These are phyloP conservation scores for Inga oerstediana DNA, from an alignment of 306 rosid species.

Conservation along the genomic window DNA sequence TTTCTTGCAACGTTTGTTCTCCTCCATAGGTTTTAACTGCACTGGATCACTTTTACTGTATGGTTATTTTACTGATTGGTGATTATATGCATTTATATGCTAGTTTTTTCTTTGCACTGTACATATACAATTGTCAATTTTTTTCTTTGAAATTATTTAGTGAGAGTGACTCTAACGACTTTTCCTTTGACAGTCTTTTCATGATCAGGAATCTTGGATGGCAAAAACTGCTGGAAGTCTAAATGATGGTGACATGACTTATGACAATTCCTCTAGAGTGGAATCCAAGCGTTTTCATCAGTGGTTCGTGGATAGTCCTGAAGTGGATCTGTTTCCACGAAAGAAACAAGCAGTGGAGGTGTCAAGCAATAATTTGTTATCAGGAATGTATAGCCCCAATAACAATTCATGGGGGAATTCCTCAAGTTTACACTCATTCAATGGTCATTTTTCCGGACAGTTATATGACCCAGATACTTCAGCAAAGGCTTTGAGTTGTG, in stretches of 20 bases:
- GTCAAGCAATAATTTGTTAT: constrained; percentile 44
- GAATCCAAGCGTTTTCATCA: constrained; percentile 78
- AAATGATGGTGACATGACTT: constrained; percentile 57
- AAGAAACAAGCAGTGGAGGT: constrained; percentile 74
- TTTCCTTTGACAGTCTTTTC: constrained; percentile 49
- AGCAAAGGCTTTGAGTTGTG: constrained; percentile 40
- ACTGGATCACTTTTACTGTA: background rate
- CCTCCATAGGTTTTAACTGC: constrained; percentile 13
- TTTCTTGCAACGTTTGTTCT: constrained; percentile 1
- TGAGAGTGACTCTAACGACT: constrained; percentile 18
- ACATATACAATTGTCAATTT: constrained; percentile 23
- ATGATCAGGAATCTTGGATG: constrained; percentile 71
- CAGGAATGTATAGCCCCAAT: constrained; percentile 56
- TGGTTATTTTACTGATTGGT: background rate
- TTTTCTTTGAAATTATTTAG: constrained; percentile 16
- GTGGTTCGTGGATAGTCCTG: constrained; percentile 71
- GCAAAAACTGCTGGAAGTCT: constrained; percentile 52
- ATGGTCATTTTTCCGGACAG: constrained; percentile 55
- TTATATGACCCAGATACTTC: constrained; percentile 51
- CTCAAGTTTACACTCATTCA: constrained; percentile 59
- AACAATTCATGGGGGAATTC: constrained; percentile 57
- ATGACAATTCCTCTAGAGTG: constrained; percentile 52
- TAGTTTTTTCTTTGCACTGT: background rate
- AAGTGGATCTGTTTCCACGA: constrained; percentile 57
- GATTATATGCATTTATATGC: constrained; percentile 26